These are phyloP conservation scores for Clohesyomyces aquaticus DNA, from an alignment of 495 filamentous ascomycete genomes.

Conservation along the genomic window DNA sequence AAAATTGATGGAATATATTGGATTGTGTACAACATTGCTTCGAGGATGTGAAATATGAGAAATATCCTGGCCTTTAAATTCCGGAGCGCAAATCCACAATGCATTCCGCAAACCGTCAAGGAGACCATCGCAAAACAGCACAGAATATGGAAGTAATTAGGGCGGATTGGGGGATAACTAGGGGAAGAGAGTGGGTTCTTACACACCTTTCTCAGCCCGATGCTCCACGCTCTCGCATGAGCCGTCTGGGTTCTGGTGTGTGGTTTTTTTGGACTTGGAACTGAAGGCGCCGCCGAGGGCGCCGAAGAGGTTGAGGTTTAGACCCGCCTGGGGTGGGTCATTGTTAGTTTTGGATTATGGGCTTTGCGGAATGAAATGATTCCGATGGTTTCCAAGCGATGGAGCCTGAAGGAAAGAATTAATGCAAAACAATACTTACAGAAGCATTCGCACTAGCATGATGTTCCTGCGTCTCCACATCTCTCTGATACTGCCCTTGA, in stretches of 20 bases:
- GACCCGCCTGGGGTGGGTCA: constrained; percentile 42
- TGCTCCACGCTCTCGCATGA: constrained; percentile 34
- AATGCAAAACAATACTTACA: no score
- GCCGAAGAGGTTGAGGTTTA: constrained; percentile 47
- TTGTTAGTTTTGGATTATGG: neutral
- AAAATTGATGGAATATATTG: neutral
- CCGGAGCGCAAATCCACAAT: no score
- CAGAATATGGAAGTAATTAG: no score
- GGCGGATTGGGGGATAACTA: neutral
- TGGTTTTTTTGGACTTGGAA: constrained; percentile 44
- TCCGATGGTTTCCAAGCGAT: no score
- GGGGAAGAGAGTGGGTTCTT: neutral
- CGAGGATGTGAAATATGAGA: neutral
- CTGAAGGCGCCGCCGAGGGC: constrained; percentile 43
- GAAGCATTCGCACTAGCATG: constrained; percentile 28
- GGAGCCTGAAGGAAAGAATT: no score
- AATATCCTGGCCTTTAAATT: no score
- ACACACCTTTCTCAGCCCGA: constrained; percentile 19
- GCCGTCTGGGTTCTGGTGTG: constrained; percentile 39
- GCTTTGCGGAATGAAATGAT: neutral
- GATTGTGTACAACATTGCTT: no score
- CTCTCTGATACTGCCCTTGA: constrained; percentile 19
- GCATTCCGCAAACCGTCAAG: no score
- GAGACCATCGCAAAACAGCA: no score
- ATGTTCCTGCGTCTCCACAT: constrained; percentile 33